phyloP scores from a whole-genome alignment of 2,329 filamentous ascomycete genomes.

The Orbilia oligospora region DNA sequence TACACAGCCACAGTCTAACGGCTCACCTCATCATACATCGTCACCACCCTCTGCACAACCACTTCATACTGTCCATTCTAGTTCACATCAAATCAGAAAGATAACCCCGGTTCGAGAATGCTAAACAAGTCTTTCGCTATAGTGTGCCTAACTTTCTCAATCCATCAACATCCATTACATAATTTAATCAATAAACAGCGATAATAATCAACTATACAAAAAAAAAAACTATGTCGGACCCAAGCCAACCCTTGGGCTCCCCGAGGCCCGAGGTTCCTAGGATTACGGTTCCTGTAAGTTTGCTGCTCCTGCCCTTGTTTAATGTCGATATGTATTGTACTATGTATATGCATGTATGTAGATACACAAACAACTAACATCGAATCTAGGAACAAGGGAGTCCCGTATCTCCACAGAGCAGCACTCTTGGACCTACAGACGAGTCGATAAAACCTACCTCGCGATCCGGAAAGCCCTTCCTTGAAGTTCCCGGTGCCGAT shows the following conservation, averaged over 20 bases:
- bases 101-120: constrained; percentile 25
- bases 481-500: constrained; percentile 45
- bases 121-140: constrained; percentile 46
- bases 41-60: not conserved
- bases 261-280: constrained; percentile 57
- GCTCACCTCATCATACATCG: constrained; percentile 15
- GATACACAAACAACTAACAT: not conserved
- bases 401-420: constrained; percentile 35
- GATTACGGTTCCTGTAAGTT: constrained; percentile 52
- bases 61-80: not conserved
- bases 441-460: constrained; percentile 53
- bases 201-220: constrained; percentile 31
- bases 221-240: constrained; percentile 57
- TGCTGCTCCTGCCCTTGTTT: not conserved
- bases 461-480: constrained; percentile 52
- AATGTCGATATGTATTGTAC: not conserved
- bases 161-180: constrained; percentile 20
- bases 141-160: constrained; percentile 47
- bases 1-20: constrained; percentile 26
- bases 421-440: constrained; percentile 32
- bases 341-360: no score
- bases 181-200: constrained; percentile 13
- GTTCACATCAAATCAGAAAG: not conserved
- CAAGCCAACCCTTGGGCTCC: constrained; percentile 49
- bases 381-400: constrained; percentile 45